These are phyloP conservation scores for Corniculantispora saksenae DNA, from an alignment of 2,329 filamentous ascomycete genomes.

Conservation along the genomic window DNA sequence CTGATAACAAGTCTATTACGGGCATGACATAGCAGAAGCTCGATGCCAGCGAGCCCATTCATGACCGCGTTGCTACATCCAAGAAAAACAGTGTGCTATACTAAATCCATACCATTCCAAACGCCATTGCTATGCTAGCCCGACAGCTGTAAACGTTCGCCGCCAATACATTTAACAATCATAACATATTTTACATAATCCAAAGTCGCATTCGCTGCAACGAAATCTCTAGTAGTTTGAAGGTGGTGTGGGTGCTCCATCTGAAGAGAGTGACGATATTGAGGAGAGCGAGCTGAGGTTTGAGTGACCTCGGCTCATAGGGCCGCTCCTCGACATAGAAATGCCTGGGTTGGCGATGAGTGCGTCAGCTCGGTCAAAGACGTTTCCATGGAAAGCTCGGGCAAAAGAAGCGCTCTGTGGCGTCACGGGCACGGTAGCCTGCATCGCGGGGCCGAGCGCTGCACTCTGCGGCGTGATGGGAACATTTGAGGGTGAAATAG, in stretches of 20 bases:
- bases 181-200: conserved; percentile 16
- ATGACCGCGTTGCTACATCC: conserved; percentile 8
- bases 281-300: conserved; percentile 43
- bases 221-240: conserved; percentile 4
- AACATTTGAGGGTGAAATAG: conserved; percentile 10
- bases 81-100: not conserved
- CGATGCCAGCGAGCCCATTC: conserved; percentile 1
- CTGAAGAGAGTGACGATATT: conserved; percentile 43
- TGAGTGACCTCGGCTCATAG: conserved; percentile 44
- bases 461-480: conserved; percentile 89
- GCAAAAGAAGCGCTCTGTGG: conserved; percentile 60
- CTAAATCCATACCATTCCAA: conserved; percentile 6
- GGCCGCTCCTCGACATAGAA: conserved; percentile 55
- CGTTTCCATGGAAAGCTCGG: conserved; percentile 55
- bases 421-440: conserved; percentile 81
- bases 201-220: conserved; percentile 10
- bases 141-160: conserved; percentile 10
- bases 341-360: conserved; percentile 59
- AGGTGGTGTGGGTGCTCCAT: conserved; percentile 29
- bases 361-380: conserved; percentile 62
- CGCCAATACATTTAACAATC: conserved; percentile 15
- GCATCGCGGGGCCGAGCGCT: conserved; percentile 83
- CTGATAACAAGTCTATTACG: not conserved
- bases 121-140: conserved; percentile 17
- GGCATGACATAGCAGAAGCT: not conserved